Percentiles rank a stretch among this genome's conserved stretches.
phyloP scores from a whole-genome alignment of 169 alveolate genomes.

The Plasmodium reichenowi region DNA sequence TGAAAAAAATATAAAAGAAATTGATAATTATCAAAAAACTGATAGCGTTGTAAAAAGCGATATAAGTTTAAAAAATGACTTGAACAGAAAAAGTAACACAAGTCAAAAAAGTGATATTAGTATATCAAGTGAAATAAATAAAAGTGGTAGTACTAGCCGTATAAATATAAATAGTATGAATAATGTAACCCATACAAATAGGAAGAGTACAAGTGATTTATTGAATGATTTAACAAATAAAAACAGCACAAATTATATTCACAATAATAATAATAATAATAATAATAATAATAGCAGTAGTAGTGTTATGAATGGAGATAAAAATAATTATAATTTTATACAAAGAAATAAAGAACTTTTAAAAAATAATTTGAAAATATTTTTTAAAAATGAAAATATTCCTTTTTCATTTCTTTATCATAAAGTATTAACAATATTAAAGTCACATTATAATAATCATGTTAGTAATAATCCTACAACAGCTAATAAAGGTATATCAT shows the following conservation, averaged over 20 bases:
- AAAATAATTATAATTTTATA: not conserved
- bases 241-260: not conserved
- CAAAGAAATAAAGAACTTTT: constrained; percentile 24
- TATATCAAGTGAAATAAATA: not conserved
- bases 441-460: constrained; percentile 73
- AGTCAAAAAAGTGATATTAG: constrained; percentile 1
- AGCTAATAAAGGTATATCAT: constrained; percentile 72
- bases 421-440: constrained; percentile 67
- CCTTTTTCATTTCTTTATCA: constrained; percentile 68
- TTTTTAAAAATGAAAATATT: constrained; percentile 61
- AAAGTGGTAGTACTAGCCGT: constrained; percentile 2
- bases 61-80: constrained; percentile 1
- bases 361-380: constrained; percentile 57
- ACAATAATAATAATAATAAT: constrained; percentile 2
- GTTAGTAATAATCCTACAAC: constrained; percentile 45
- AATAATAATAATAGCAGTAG: constrained; percentile 9
- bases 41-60: constrained; percentile 1
- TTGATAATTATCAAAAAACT: too few species aligned
- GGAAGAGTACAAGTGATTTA: not conserved
- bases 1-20: too few species aligned
- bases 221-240: constrained; percentile 8
- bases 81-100: not conserved
- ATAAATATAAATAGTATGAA: too few species aligned
- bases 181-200: not conserved
- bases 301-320: not conserved